Evolutionary conservation across 441 rosid genomes (phyloP).

Genomic region (Metrosideros polymorpha): DNA sequence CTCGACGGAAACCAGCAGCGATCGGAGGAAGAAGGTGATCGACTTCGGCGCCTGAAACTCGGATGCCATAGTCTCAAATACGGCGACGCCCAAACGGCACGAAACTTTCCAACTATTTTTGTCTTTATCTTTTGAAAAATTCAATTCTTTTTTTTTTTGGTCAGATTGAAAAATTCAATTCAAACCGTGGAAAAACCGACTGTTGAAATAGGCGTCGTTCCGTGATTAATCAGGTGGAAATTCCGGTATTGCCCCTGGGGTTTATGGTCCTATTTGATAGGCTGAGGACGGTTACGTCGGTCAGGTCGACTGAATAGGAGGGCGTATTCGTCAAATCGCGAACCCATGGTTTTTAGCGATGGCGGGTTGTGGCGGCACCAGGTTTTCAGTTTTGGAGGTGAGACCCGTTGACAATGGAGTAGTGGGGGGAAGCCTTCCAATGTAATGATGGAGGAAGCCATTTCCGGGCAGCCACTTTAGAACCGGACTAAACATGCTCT

Average conservation of each 20-base stretch:
- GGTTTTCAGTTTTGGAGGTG: neutral
- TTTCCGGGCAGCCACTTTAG: neutral
- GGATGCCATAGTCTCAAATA: neutral
- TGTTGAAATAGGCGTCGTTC: neutral
- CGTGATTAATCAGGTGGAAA: neutral
- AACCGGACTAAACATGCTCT: neutral
- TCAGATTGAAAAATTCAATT: neutral
- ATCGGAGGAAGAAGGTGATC: neutral
- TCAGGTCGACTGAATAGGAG: neutral
- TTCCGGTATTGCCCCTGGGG: neutral
- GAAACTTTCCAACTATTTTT: neutral
- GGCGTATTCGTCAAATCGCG: neutral
- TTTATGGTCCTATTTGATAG: neutral
- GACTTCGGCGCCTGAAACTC: neutral
- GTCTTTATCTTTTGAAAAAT: neutral
- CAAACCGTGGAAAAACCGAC: neutral
- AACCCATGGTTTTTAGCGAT: neutral
- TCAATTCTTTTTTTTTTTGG: too few species aligned
- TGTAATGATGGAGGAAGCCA: neutral
- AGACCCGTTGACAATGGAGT: neutral
- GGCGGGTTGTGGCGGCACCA: neutral
- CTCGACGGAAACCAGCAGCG: neutral
- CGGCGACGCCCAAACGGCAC: neutral
- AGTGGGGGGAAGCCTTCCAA: neutral
- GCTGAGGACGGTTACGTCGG: neutral